Conservation (phyloP, 352 stramenopile species). For the Pythium rhizo-oryzae region DNA sequence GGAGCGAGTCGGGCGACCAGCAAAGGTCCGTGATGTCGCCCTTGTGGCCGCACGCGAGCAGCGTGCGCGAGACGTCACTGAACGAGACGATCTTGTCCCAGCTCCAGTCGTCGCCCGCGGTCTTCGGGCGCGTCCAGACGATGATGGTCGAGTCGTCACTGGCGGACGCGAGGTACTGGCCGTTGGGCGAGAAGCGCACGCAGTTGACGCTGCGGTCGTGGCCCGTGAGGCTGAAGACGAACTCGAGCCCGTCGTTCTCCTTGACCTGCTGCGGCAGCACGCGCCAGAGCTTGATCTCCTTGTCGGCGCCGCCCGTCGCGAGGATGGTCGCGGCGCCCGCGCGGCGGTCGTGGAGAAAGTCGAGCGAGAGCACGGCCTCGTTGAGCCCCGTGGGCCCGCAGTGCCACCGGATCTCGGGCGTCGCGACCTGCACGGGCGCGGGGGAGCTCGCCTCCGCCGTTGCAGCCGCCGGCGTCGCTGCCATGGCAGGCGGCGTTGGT, state of each 20-base stretch:
- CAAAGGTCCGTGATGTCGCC: slow-evolving; percentile 92
- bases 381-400: slow-evolving; percentile 88
- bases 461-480: not conserved
- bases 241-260: slow-evolving; percentile 53
- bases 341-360: slow-evolving; percentile 54
- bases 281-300: slow-evolving; percentile 89
- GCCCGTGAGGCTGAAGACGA: slow-evolving; percentile 84
- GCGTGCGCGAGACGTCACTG: slow-evolving; percentile 75
- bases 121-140: slow-evolving; percentile 82
- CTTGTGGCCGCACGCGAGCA: slow-evolving; percentile 83
- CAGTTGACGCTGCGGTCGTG: slow-evolving; percentile 92
- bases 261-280: slow-evolving; percentile 38
- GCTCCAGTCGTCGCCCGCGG: slow-evolving; percentile 59
- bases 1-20: slow-evolving; percentile 92
- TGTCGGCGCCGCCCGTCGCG: slow-evolving; percentile 85
- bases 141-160: slow-evolving; percentile 91
- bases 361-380: slow-evolving; percentile 82
- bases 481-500: not conserved
- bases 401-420: slow-evolving; percentile 87
- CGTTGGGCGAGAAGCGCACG: slow-evolving; percentile 91
- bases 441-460: too few relatives aligned
- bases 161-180: slow-evolving; percentile 81
- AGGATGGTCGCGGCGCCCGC: slow-evolving; percentile 39
- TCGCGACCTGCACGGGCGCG: slow-evolving; percentile 53
- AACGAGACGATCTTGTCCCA: slow-evolving; percentile 82